Conservation (phyloP, 306 rosid species). For the Inga oerstediana region DNA sequence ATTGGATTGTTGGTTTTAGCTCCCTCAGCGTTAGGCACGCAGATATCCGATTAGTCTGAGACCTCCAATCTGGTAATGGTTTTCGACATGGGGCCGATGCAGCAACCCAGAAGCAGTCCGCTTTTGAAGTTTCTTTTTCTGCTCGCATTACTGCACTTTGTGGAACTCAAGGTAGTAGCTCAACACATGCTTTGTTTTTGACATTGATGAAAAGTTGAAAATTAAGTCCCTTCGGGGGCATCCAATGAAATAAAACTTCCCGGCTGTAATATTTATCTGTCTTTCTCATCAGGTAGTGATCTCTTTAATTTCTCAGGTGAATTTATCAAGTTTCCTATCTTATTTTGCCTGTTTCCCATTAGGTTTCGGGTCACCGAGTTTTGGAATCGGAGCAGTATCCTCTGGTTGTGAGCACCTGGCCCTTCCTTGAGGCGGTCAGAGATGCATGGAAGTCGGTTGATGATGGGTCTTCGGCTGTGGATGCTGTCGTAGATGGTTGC, state of each 20-base stretch:
- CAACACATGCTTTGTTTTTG: not conserved
- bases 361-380: constrained; percentile 58
- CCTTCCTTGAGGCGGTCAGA: constrained; percentile 88
- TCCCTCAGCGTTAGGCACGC: too few species aligned
- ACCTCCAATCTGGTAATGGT: constrained; percentile 25
- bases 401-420: constrained; percentile 93
- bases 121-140: constrained; percentile 28
- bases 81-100: not conserved
- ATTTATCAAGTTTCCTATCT: constrained; percentile 7
- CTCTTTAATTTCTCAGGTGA: not conserved
- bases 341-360: constrained; percentile 2
- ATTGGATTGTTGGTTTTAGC: too few species aligned
- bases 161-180: constrained; percentile 32
- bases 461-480: constrained; percentile 74
- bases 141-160: constrained; percentile 30
- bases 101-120: not conserved
- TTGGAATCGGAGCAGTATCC: constrained; percentile 53
- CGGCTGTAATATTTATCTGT: not conserved
- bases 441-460: constrained; percentile 82
- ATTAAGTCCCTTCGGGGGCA: not conserved
- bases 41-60: too few species aligned
- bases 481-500: constrained; percentile 91
- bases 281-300: not conserved
- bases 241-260: not conserved
- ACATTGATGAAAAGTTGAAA: constrained; percentile 1